Evolutionary conservation across 768 basidiomycete species (phyloP), one percentile per base, ranked within the genome.

Genomic region (Leccinum olivaceopallidum): DNA sequence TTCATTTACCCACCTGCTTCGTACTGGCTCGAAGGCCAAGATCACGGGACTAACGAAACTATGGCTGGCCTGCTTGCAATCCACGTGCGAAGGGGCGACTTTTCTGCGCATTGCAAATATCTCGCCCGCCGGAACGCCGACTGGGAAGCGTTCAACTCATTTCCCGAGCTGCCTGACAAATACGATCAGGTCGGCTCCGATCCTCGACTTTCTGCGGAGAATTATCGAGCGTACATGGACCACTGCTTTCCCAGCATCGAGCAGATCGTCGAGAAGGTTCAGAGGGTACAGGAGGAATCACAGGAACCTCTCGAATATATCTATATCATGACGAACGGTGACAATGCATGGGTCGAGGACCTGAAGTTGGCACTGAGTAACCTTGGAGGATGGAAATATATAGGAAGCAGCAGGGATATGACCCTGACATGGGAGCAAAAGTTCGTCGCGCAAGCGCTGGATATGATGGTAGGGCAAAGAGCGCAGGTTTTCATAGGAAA

Each of bases 31-130:
- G 32, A 57, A 5, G 59, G 57, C 16, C 32, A 47, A 51, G 14
- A 52, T 55, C 47, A 57, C 20, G 59, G 61, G 30, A 9, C 18
- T 3, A n/a, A 57, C 44, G 59, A 68, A 14, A 58, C 60, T 16
- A 26, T 71, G 24, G 57, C 71, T 8, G 78, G 81, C 22, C 69
- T 82, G 0, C 72, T 84, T 18, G 80, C 73, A 16, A 65, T 84
- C 12, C 83, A 84, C 63, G 71, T 84, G 48, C 80, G 83, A 6
- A 75, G 82, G 30, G 83, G 83, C 6, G 83, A 83, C 69, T 84
- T 75, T 60, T 34, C 69, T 24, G 57, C 61, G 0, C 82, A 84
- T 69, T 85, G 83, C 68, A 55, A 59, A 10, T 61, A 65, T 55
- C 74, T 84, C 39, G 75, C 75, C 4, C 64, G 63, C 34, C 67